Evolutionary conservation across 768 basidiomycete genomes (phyloP), one percentile per base, ranked within the genome.

Genomic region (Amanita inopinata): DNA sequence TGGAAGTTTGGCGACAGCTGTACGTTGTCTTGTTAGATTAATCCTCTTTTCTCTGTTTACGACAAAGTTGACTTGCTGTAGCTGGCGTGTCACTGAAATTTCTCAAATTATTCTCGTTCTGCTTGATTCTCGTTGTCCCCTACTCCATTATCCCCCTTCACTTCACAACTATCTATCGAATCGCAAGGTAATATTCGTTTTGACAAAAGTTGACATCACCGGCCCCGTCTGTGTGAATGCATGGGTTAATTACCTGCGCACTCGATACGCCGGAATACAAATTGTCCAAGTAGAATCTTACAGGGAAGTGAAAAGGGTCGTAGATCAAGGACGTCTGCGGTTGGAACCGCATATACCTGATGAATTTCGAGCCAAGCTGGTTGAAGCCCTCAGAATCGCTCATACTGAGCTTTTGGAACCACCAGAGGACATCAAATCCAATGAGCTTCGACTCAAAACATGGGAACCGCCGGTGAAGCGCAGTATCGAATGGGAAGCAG

Each of bases 1-100:
- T 96, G 33, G 87, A 96, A 56, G 91, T 96, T 10, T 97, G 92
- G 92, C 64, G 93, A 49, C 94, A 97, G 64, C 63, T 97, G 78
- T 88, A 59, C 51, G 83, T 70, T n/a, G n/a, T n/a, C n/a, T n/a
- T n/a, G n/a, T n/a, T n/a, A n/a, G n/a, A 27, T 5, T 25, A 30
- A 24, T 11, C 34, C 2, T 39, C 36, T 23, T 27, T 43, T 38
- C 35, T 43, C 31, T 57, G 15, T 47, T 48, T 44, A 37, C 11
- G 31, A 38, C 6, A 36, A n/a, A 17, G 30, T 28, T 32, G 28
- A 12, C 12, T 14, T 30, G 5, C 6, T 38, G 5, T 52, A 89
- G 85, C 51, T 97, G 94, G 94, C 77, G 94, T 27, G 93, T 96
- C 15, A 79, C 83, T 4, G 94, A 98, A 62, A 83, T 86, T 18